phyloP scores from a whole-genome alignment of 495 filamentous ascomycete genomes.

The Barbatosphaeria neglecta region DNA sequence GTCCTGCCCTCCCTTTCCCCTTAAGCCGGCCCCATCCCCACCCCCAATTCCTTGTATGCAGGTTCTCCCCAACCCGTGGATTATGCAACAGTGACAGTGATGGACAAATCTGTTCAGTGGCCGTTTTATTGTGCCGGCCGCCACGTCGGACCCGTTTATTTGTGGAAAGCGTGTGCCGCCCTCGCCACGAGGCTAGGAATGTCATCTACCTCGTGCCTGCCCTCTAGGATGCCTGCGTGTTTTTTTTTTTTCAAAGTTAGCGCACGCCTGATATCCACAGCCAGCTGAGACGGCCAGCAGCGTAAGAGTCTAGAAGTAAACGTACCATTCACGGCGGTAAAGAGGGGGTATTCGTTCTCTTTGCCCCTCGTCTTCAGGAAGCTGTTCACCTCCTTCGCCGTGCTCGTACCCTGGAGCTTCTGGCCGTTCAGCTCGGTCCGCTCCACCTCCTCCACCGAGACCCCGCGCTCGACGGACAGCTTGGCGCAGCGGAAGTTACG shows the following conservation, averaged over 20 bases:
- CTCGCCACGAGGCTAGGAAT: conserved; percentile 46
- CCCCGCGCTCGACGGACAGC: conserved; percentile 67
- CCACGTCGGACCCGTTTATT: no score
- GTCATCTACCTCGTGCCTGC: conserved; percentile 46
- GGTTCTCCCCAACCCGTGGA: background rate
- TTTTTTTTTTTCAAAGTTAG: no score
- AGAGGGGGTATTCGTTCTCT: conserved; percentile 80
- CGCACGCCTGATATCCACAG: no score
- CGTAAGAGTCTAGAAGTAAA: no score
- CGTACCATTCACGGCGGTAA: conserved; percentile 71
- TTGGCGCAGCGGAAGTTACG: conserved; percentile 91
- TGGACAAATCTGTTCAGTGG: no score
- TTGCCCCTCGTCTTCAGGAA: conserved; percentile 69
- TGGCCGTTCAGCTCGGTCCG: conserved; percentile 86
- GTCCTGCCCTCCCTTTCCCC: background rate
- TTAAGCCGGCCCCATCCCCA: background rate
- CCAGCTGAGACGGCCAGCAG: no score
- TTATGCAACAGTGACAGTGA: background rate
- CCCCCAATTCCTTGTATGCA: no score
- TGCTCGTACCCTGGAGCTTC: conserved; percentile 89
- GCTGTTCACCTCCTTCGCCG: conserved; percentile 76
- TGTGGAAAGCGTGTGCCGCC: conserved; percentile 4
- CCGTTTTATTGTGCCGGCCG: no score
- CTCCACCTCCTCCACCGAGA: conserved; percentile 80
- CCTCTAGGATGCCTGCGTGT: conserved; percentile 41